Evolutionary conservation across 495 filamentous ascomycete species (phyloP), one percentile per base, ranked within the genome.

Genomic region (Tuber melanosporum): DNA sequence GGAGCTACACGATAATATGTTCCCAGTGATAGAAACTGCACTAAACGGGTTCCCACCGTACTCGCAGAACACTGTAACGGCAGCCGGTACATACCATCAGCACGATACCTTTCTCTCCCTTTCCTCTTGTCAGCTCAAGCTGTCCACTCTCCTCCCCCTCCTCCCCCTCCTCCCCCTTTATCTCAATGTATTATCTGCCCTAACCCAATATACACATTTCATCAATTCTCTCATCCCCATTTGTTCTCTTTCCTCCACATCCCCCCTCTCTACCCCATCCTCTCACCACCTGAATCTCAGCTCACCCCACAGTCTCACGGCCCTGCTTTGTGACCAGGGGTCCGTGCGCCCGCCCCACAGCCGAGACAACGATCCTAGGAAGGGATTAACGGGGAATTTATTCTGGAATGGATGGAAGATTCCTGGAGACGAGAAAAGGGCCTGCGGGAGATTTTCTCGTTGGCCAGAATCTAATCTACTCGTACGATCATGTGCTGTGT

Each of bases 381-480:
- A 46, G 71, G 71, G 71, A 46, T 46, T n/a, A 72, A 43, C 71
- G 71, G 41, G 19, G 41, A 72, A 45, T 42, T 46, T 72, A 46
- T 22, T 17, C 42, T 42, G 22, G 41, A 42, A 46, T 42, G 71
- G 71, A 72, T n/a, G 71, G 71, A 46, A 46, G 71, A 32, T 42
- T 72, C 44, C 14, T 72, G 26, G 71, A 46, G 39, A 15, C 71
- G 71, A 41, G 44, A 42, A 66, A 66, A 66, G 57, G 57, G 57
- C n/a, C 52, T 66, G 26, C 57, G 57, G 32, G 32, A 36, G 57
- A 36, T 66, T 19, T 36, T 32, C 26, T 66, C 14, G 57, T 66
- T 66, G 57, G 57, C 14, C 5, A 19, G 57, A 36, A 36, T 32
- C 26, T 36, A 36, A 66, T 36, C 57, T 36, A 66, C n/a, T n/a